Evolutionary conservation across 306 rosid genomes (phyloP), one percentile per base, ranked within the genome.

Genomic region (Pterocarpus santalinus): DNA sequence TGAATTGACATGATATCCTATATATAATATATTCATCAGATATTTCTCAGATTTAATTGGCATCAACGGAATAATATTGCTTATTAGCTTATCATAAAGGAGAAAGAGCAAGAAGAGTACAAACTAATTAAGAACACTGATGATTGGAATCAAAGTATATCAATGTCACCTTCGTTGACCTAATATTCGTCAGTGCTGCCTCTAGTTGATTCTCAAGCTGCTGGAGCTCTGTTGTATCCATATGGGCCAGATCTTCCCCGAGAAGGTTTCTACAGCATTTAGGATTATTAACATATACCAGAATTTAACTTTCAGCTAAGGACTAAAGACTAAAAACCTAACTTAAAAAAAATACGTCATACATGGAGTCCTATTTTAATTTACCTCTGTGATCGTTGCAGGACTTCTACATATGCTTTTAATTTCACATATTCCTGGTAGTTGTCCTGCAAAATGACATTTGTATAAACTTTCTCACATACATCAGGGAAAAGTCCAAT

Each of bases 361-460:
- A 0, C 30, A 56, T 56, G 28, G 8, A 33, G 5, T 1, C 2
- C 1, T 7, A 33, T 71, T 52, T 1, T 10, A 3, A 51, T 5
- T 66, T 82, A 90, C 94, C 94, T 83, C 44, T 90, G 94, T 60
- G 92, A 85, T 66, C 68, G 85, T 73, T 90, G 92, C 30, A 90
- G 89, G 77, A 76, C 74, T 46, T 90, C 94, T n/a, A 88, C 92
- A 52, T 80, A 87, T 36, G 90, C 78, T 82, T 90, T 85, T 55
- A 90, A 84, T 81, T 49, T 87, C 87, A 88, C 32, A 52, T 90
- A 90, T 13, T 88, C 92, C 75, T 87, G 89, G 61, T 85, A 85
- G 81, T 68, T 76, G 55, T 65, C 65, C 90, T 89, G 89, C 87
- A 83, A 65, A 35, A 22, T 33, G n/a, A 4, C 49, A 77, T 51